Evolutionary conservation across 305 asterid genomes (phyloP).

Genomic region (Ilex paraguariensis): DNA sequence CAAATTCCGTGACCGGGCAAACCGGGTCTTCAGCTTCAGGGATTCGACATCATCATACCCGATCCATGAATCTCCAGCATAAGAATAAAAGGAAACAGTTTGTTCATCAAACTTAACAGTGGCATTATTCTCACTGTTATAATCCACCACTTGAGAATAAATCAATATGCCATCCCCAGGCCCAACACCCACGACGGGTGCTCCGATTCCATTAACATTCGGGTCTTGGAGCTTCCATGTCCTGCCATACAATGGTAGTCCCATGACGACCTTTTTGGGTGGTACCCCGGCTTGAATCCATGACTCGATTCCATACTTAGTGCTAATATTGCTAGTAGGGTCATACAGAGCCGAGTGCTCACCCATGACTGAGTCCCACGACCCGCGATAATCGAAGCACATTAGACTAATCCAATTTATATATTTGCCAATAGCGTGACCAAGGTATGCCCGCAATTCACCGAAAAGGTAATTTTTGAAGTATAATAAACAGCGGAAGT

Average conservation of each 20-base stretch:
- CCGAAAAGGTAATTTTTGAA: neutral
- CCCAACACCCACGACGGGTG: neutral
- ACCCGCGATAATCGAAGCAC: constrained; percentile 5
- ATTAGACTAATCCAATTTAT: constrained; percentile 2
- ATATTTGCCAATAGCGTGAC: neutral
- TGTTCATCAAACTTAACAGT: neutral
- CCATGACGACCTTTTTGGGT: neutral
- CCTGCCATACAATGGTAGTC: neutral
- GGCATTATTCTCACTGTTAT: too few relatives aligned
- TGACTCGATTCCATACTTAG: neutral
- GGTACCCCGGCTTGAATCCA: constrained; percentile 3
- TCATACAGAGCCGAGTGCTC: neutral
- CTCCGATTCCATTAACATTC: neutral
- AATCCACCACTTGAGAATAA: too few relatives aligned
- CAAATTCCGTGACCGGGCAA: neutral
- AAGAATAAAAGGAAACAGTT: neutral
- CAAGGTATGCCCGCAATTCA: neutral
- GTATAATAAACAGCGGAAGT: constrained; percentile 4
- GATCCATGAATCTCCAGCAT: constrained; percentile 5
- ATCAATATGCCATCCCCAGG: too few relatives aligned
- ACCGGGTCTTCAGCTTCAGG: neutral
- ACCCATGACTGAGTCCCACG: constrained; percentile 1
- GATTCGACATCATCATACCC: neutral
- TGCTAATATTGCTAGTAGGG: neutral
- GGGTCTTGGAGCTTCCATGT: constrained; percentile 5